Percentiles rank a stretch among this genome's conserved stretches.
Evolutionary conservation across 768 basidiomycete genomes (phyloP).

Genomic region (Suillus ampliporus): DNA sequence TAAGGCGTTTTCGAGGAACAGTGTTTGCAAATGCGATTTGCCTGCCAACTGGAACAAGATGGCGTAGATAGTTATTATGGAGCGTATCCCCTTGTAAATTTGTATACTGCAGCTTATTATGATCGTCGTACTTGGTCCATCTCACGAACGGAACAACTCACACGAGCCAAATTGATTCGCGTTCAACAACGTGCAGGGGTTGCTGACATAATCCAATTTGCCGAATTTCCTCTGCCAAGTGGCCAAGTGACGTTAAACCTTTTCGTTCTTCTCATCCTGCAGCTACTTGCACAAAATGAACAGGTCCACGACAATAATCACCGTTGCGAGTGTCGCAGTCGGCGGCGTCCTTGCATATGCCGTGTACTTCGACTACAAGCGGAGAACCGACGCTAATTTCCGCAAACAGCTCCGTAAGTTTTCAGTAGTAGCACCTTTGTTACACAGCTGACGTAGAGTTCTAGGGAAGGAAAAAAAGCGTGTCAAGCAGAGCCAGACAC

Average conservation of each 20-base stretch:
- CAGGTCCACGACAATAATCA: slow-evolving; percentile 45
- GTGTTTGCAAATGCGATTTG: slow-evolving; percentile 4
- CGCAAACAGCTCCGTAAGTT: slow-evolving; percentile 85
- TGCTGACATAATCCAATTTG: slow-evolving; percentile 26
- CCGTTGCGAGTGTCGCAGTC: slow-evolving; percentile 52
- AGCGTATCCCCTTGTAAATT: neutral
- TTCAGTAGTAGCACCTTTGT: slow-evolving; percentile 17
- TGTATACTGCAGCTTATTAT: neutral
- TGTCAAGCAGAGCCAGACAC: slow-evolving; percentile 69
- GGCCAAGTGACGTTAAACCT: slow-evolving; percentile 14
- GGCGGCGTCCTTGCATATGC: slow-evolving; percentile 77
- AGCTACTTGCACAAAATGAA: slow-evolving; percentile 29
- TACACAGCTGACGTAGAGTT: slow-evolving; percentile 10
- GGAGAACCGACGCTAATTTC: slow-evolving; percentile 87
- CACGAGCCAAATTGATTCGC: too few species aligned
- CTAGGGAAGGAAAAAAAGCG: slow-evolving; percentile 94
- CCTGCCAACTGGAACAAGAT: slow-evolving; percentile 4
- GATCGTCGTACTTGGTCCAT: neutral
- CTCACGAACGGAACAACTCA: neutral
- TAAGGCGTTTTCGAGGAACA: neutral
- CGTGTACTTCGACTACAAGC: slow-evolving; percentile 93
- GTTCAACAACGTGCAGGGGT: neutral
- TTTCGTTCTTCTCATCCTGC: slow-evolving; percentile 23
- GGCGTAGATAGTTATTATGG: neutral
- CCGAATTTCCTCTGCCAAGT: slow-evolving; percentile 14